Conservation (phyloP, 2,329 filamentous ascomycete genomes). For the Xylaria polymorpha region DNA sequence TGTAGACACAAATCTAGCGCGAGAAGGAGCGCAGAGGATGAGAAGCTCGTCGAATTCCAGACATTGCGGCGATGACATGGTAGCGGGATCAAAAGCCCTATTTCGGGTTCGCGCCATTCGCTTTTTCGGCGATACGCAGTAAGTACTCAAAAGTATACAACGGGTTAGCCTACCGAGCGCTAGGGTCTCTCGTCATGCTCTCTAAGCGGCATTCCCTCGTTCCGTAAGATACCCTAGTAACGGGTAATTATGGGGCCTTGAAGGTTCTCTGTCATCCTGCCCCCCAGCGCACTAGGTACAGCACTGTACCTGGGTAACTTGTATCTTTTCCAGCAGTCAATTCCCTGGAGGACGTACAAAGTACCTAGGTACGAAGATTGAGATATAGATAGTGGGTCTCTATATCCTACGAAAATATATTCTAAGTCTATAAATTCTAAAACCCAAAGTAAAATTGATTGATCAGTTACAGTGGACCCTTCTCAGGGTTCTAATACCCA, state of each 20-base stretch:
- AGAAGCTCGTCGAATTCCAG: not conserved
- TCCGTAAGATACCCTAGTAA: conserved; percentile 6
- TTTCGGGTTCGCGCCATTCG: conserved; percentile 17
- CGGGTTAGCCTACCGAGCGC: conserved; percentile 13
- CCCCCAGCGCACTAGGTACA: not conserved
- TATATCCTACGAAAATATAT: no score
- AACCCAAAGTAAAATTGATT: not conserved
- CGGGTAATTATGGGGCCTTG: conserved; percentile 32
- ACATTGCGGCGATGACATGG: conserved; percentile 19
- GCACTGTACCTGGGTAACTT: not conserved
- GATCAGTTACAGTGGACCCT: not conserved
- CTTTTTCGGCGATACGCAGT: conserved; percentile 4
- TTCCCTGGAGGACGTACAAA: not conserved
- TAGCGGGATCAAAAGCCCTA: not conserved
- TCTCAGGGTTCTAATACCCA: no score
- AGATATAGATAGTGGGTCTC: no score
- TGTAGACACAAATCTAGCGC: not conserved
- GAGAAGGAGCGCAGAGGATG: not conserved
- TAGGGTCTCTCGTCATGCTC: conserved; percentile 24
- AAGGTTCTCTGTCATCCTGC: conserved; percentile 4
- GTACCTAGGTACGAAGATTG: no score
- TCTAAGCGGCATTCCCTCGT: conserved; percentile 27
- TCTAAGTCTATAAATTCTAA: not conserved
- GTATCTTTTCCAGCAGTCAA: not conserved
- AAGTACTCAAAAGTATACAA: not conserved